Evolutionary conservation across 2,329 filamentous ascomycete species (phyloP), one percentile per base, ranked within the genome.

Genomic region (Lecanicillium sp.): DNA sequence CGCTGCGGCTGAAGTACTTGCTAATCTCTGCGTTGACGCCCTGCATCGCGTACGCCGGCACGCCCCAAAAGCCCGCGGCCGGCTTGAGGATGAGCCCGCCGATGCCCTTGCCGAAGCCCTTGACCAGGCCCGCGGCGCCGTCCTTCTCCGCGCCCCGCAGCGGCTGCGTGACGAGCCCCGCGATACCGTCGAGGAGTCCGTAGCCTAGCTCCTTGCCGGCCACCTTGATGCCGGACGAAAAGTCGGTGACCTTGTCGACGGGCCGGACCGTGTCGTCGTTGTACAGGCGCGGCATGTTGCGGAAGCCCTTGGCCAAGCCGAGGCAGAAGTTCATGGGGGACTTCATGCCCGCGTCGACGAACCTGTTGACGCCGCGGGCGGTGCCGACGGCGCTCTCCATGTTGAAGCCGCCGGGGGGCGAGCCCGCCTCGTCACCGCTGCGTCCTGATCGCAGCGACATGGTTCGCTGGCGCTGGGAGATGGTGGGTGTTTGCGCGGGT

Each of bases 291-390:
- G 90, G 90, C 5, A 87, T 84, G 57, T 95, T 95, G 60, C 91
- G 85, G 62, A 95, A 94, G 0, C 90, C 90, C 63, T 86, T 86
- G 0, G 90, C 86, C 30, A 95, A 67, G 1, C 86, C 86, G 35
- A 95, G 68, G 33, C 87, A 87, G 54, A 95, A 85, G 62, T 95
- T 88, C 75, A 93, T 84, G 0, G 90, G 90, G 2, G 84, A 84
- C 56, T 86, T 87, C 51, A 91, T 73, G 5, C 86, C 80, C n/a
- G 86, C 83, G 10, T 77, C 77, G 5, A 90, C 79, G 40, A 93
- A 84, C n/a, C 82, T 79, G 19, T 79, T 77, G 29, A 90, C 76
- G 2, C 84, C 81, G 55, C 80, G 84, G 1, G 80, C 77, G 7
- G 86, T 81, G 39, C 78, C 79, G 11, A 86, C 68, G 2, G 81